These are phyloP conservation scores for Cairneyella variabilis DNA, from an alignment of 495 filamentous ascomycete species.

Conservation along the genomic window DNA sequence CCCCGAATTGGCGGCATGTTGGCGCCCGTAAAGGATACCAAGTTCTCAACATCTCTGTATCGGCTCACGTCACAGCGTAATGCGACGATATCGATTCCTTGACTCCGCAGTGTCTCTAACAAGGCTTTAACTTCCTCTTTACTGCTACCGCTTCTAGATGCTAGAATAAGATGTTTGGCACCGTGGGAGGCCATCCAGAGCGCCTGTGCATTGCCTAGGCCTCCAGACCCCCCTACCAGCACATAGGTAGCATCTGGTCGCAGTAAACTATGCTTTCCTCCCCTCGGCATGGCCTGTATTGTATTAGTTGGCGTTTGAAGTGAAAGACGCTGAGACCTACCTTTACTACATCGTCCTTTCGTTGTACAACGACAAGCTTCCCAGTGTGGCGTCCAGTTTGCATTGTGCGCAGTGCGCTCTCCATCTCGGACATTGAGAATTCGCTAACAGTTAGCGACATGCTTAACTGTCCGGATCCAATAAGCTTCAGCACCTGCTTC, in stretches of 20 bases:
- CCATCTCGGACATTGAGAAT: not conserved
- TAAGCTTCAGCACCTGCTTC: not conserved
- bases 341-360: not conserved
- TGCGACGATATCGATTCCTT: not conserved
- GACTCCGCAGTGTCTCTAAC: not conserved
- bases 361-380: not conserved
- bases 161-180: conserved; percentile 50
- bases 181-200: conserved; percentile 51
- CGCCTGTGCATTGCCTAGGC: conserved; percentile 45
- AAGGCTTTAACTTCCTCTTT: not conserved
- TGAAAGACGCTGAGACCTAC: no score
- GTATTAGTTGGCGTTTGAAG: not conserved
- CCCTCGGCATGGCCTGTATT: no score
- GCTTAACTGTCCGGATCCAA: not conserved
- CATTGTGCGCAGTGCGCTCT: not conserved
- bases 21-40: no score
- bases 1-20: not conserved
- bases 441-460: not conserved
- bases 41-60: no score
- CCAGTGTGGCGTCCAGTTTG: not conserved
- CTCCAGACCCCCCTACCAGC: conserved; percentile 51
- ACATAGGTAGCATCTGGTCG: conserved; percentile 45
- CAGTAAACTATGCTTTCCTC: no score
- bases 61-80: not conserved
- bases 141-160: conserved; percentile 31